Conservation (phyloP, 2,329 filamentous ascomycete species). For the Clarireedia monteithiana region DNA sequence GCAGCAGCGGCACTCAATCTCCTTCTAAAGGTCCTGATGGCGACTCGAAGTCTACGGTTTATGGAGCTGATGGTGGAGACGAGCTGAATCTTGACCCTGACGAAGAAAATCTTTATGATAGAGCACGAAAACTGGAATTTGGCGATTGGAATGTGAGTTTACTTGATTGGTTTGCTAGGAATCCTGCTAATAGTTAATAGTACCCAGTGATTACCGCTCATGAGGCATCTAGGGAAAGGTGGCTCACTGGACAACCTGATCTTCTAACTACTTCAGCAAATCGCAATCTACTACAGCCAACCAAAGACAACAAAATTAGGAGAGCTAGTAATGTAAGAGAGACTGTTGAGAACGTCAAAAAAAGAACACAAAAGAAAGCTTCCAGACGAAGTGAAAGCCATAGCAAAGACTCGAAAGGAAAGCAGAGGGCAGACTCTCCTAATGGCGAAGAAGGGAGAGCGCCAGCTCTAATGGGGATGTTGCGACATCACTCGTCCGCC, state of each 20-base stretch:
- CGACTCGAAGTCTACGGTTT: slow-evolving; percentile 31
- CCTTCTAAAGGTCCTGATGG: slow-evolving; percentile 30
- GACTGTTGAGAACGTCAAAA: slow-evolving; percentile 28
- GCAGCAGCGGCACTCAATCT: slow-evolving; percentile 33
- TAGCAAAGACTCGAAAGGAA: slow-evolving; percentile 24
- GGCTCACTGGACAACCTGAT: slow-evolving; percentile 42
- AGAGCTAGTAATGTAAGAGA: slow-evolving; percentile 33
- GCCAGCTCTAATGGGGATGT: slow-evolving; percentile 29
- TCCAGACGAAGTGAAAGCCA: slow-evolving; percentile 13
- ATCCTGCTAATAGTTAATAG: slow-evolving; percentile 35
- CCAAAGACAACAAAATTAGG: slow-evolving; percentile 30
- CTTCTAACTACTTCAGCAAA: slow-evolving; percentile 50
- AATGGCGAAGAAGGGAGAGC: slow-evolving; percentile 27
- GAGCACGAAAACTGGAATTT: slow-evolving; percentile 66
- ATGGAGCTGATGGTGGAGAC: slow-evolving; percentile 38
- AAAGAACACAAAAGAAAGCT: slow-evolving; percentile 28
- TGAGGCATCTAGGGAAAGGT: slow-evolving; percentile 64
- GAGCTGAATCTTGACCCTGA: slow-evolving; percentile 50
- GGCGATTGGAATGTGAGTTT: slow-evolving; percentile 90
- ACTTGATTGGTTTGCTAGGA: neutral
- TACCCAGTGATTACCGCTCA: slow-evolving; percentile 89
- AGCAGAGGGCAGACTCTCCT: slow-evolving; percentile 16
- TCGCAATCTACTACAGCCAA: slow-evolving; percentile 44
- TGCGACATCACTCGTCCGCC: slow-evolving; percentile 41
- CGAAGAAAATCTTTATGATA: slow-evolving; percentile 63